These are phyloP conservation scores for Penicillium sp. DNA, from an alignment of 2,329 filamentous ascomycete genomes.

Conservation along the genomic window DNA sequence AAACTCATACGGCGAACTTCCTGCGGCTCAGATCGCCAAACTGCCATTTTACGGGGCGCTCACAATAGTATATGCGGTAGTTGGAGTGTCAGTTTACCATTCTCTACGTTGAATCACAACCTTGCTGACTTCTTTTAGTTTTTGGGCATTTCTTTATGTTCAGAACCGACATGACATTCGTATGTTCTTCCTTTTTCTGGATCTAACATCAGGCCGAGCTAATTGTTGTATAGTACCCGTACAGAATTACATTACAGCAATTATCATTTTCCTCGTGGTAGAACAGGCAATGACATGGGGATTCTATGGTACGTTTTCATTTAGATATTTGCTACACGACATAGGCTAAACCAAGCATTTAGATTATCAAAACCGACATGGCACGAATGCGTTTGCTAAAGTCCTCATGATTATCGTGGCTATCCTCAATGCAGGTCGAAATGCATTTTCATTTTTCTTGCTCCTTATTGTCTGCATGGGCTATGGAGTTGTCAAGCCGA, in stretches of 20 bases:
- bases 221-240: constrained; percentile 64
- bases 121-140: constrained; percentile 45
- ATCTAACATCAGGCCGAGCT: neutral
- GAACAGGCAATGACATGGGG: constrained; percentile 99
- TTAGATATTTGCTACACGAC: neutral
- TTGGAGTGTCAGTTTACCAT: constrained; percentile 58
- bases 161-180: constrained; percentile 89
- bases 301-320: constrained; percentile 69
- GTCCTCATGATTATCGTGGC: constrained; percentile 87
- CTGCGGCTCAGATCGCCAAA: constrained; percentile 93
- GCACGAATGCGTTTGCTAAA: constrained; percentile 77
- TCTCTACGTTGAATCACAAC: neutral
- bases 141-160: constrained; percentile 94
- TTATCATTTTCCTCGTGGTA: constrained; percentile 85
- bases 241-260: constrained; percentile 98
- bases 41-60: constrained; percentile 94
- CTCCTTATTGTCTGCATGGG: constrained; percentile 99
- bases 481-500: constrained; percentile 94
- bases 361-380: constrained; percentile 92
- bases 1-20: constrained; percentile 93
- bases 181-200: constrained; percentile 30
- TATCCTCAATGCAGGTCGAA: constrained; percentile 85
- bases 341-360: constrained; percentile 30
- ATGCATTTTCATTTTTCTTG: constrained; percentile 98
- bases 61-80: constrained; percentile 86